A percentile compares a stretch with the other conserved stretches of the same genome.
phyloP scores from a whole-genome alignment of 1,284 basidiomycete genomes.

The Melampsora abietis-canadensis region DNA sequence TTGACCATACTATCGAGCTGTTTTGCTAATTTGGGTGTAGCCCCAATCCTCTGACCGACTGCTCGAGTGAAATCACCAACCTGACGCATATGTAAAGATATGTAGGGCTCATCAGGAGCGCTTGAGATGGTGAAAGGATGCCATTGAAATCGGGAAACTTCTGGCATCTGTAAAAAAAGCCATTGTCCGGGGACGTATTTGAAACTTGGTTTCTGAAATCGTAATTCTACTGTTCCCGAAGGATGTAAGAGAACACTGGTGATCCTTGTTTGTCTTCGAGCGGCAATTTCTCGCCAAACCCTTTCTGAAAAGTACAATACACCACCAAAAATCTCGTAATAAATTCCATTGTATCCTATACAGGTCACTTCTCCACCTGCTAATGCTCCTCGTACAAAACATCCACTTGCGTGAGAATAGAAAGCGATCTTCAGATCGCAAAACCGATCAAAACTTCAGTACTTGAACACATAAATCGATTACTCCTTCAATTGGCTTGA shows the following conservation, averaged over 20 bases:
- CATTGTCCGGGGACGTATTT: conserved; percentile 85
- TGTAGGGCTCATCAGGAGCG: conserved; percentile 82
- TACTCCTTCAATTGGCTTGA: not conserved
- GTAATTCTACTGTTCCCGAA: conserved; percentile 77
- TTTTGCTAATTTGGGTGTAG: conserved; percentile 69
- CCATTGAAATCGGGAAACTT: conserved; percentile 78
- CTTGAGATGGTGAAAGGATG: conserved; percentile 83
- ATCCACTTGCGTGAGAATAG: conserved; percentile 82
- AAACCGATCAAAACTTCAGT: conserved; percentile 41
- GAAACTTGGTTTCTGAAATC: conserved; percentile 80
- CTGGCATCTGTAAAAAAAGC: conserved; percentile 81
- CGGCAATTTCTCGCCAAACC: conserved; percentile 72
- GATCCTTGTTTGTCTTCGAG: conserved; percentile 68
- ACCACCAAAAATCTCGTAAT: conserved; percentile 80
- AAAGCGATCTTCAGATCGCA: conserved; percentile 57
- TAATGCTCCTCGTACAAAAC: conserved; percentile 75
- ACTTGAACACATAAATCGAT: not conserved
- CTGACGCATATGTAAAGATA: conserved; percentile 83
- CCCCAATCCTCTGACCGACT: conserved; percentile 76
- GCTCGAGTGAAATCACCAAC: conserved; percentile 80
- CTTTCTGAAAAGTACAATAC: conserved; percentile 80
- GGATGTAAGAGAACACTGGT: conserved; percentile 61
- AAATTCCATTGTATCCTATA: conserved; percentile 79
- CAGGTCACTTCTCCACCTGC: conserved; percentile 69
- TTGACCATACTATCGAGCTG: conserved; percentile 70